Evolutionary conservation across 371 early-diverging fungal genomes (phyloP).

Genomic region (Coemansia sp.): DNA sequence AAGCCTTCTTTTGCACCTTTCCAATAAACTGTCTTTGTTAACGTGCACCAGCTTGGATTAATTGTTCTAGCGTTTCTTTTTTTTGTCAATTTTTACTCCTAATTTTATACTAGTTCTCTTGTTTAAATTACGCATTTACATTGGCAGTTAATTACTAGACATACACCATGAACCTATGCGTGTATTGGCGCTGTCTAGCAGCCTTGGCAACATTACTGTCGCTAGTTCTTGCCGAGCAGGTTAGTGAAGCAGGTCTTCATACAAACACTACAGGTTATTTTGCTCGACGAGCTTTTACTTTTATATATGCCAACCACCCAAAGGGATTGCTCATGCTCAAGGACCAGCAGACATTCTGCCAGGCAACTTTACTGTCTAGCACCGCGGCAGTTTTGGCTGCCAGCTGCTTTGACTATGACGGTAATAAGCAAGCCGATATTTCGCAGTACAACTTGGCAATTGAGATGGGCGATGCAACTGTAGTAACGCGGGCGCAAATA

Average conservation of each 20-base stretch:
- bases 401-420: conserved; percentile 13
- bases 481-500: neutral
- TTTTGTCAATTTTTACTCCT: no score
- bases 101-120: no score
- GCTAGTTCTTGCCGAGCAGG: neutral
- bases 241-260: neutral
- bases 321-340: neutral
- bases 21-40: no score
- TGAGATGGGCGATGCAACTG: neutral
- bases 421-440: neutral
- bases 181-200: neutral
- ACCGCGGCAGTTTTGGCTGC: conserved; percentile 11
- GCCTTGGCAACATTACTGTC: neutral
- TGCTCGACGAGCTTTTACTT: neutral
- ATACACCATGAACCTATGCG: neutral
- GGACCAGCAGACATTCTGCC: conserved; percentile 13
- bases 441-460: neutral
- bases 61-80: no score
- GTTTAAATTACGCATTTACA: no score
- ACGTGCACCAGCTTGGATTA: no score
- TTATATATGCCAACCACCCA: neutral
- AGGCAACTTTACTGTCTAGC: neutral
- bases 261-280: neutral
- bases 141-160: neutral
- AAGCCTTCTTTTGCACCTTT: no score